Evolutionary conservation across 257 asterid genomes (phyloP), one percentile per base, ranked within the genome.

Genomic region (Jasminum sambac): DNA sequence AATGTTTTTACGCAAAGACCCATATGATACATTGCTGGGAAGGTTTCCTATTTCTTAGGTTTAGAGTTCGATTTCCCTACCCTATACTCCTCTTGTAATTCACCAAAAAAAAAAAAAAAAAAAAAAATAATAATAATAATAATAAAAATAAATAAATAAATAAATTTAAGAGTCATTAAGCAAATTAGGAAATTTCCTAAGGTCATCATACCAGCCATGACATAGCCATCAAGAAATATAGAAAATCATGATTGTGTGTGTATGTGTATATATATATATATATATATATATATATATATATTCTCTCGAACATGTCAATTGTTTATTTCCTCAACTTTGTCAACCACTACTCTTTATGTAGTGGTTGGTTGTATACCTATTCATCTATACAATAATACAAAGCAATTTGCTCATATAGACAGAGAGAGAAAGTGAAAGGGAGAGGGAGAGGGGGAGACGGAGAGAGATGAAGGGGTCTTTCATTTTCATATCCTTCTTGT

Each of bases 331-430:
- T 44, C 4, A 13, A 63, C 73, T 68, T 69, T 17, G 79, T 84
- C 85, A 78, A 78, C 81, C 52, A 57, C 62, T 67, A 77, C 13
- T 79, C 78, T 79, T 62, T 37, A 67, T 81, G 75, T 66, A 16
- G 78, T 66, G 19, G 66, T 71, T 44, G 39, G 40, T 42, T 26
- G 38, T 40, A 61, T 34, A 17, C 21, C 43, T 10, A 34, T 2
- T 30, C 1, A 19, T 0, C 11, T 6, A 60, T 2, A 37, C 12
- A 11, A 55, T 55, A 30, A 30, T 30, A 30, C 36, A 30, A 30
- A 30, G 2, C 36, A 30, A 30, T 55, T 52, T 19, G 26, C 11
- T 52, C 61, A 5, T 14, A 7, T 0, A 57, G 60, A 60, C 46
- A 46, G 30, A 40, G 24, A 16, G 59, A 68, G 66, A 36, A 25